These are phyloP conservation scores for Leptoxyphium fumago DNA, from an alignment of 2,329 filamentous ascomycete species.

Conservation along the genomic window DNA sequence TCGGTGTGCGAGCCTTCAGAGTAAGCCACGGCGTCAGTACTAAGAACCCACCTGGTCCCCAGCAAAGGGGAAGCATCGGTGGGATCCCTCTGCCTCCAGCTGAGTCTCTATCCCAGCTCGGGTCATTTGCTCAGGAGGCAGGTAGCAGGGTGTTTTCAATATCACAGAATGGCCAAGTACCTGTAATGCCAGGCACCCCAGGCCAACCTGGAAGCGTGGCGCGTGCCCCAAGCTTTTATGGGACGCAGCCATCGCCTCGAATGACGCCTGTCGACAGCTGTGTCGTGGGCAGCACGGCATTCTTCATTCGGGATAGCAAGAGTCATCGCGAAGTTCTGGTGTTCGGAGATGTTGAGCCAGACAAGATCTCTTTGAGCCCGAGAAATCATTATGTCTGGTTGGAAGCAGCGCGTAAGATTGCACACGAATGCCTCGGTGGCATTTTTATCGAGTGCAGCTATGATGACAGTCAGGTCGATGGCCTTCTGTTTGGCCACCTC, in stretches of 20 bases:
- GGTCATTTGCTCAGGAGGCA: not conserved
- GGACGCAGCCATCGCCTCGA: constrained; percentile 14
- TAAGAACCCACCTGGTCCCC: constrained; percentile 34
- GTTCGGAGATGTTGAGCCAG: constrained; percentile 91
- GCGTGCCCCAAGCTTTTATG: constrained; percentile 13
- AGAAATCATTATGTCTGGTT: constrained; percentile 75
- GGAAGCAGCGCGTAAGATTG: constrained; percentile 77
- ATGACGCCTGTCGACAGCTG: constrained; percentile 28
- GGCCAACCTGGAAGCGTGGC: constrained; percentile 15
- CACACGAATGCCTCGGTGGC: constrained; percentile 52
- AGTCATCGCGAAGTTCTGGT: constrained; percentile 70
- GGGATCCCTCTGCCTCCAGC: constrained; percentile 17
- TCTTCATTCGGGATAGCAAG: constrained; percentile 55
- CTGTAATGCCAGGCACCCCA: constrained; percentile 7
- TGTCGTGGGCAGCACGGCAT: constrained; percentile 79
- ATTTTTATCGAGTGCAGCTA: constrained; percentile 97
- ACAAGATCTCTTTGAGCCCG: constrained; percentile 66
- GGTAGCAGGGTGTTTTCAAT: constrained; percentile 9
- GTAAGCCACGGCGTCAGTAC: constrained; percentile 86
- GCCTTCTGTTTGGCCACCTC: constrained; percentile 75
- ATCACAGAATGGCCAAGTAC: constrained; percentile 10
- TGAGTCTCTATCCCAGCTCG: not conserved
- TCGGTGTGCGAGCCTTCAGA: constrained; percentile 76
- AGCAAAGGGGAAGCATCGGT: constrained; percentile 28
- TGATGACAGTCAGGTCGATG: constrained; percentile 62